Conservation (phyloP, 2,329 filamentous ascomycete genomes). For the Plenodomus tracheiphilus region DNA sequence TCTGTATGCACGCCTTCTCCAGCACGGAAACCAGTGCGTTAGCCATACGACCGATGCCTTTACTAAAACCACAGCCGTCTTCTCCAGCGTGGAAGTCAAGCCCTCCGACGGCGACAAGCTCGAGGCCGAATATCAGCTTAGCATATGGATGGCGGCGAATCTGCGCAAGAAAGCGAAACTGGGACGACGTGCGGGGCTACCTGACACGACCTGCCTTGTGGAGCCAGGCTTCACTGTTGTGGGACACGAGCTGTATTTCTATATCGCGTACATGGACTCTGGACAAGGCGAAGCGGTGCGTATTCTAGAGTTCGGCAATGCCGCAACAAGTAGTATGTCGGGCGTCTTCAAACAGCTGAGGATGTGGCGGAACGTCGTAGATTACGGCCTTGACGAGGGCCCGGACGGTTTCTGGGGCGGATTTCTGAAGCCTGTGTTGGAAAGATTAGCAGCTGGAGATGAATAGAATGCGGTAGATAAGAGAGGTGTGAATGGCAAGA, state of each 20-base stretch:
- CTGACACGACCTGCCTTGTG: constrained; percentile 7
- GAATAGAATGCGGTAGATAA: not conserved
- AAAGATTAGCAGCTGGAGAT: constrained; percentile 7
- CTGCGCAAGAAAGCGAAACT: constrained; percentile 12
- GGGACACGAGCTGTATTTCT: constrained; percentile 10
- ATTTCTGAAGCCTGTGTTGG: constrained; percentile 7
- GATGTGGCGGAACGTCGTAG: constrained; percentile 10
- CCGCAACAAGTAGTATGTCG: constrained; percentile 6
- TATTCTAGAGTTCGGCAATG: constrained; percentile 8
- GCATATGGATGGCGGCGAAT: constrained; percentile 5
- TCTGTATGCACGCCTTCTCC: constrained; percentile 5
- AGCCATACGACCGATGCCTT: constrained; percentile 13
- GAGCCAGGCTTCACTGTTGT: constrained; percentile 12
- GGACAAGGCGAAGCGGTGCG: constrained; percentile 4
- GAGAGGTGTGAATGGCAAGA: not conserved
- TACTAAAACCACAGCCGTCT: constrained; percentile 11
- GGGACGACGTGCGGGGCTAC: constrained; percentile 1
- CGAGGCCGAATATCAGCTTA: constrained; percentile 14
- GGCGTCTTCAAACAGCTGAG: constrained; percentile 10
- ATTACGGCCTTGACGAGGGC: constrained; percentile 10
- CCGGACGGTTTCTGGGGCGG: constrained; percentile 9
- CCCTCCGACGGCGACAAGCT: constrained; percentile 5
- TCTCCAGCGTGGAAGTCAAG: constrained; percentile 8
- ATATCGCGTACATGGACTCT: constrained; percentile 10
- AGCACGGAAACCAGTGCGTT: constrained; percentile 2